Conservation (phyloP, 1,284 basidiomycete genomes). For the Kalmanozyma brasiliensis region DNA sequence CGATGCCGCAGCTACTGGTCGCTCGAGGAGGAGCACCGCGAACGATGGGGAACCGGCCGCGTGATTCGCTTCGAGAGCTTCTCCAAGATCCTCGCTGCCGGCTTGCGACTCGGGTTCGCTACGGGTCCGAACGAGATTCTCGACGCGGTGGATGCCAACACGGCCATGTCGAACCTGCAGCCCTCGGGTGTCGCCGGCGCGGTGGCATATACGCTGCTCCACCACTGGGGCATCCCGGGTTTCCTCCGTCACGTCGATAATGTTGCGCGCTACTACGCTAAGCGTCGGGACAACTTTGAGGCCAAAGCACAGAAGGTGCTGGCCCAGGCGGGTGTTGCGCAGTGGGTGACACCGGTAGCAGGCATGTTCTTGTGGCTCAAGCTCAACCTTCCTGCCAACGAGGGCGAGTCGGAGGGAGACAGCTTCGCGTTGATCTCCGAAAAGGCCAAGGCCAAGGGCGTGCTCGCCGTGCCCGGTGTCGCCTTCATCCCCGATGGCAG, state of each 20-base stretch:
- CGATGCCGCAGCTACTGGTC: conserved; percentile 58
- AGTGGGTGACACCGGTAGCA: conserved; percentile 84
- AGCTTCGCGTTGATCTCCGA: conserved; percentile 80
- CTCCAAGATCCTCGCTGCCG: conserved; percentile 72
- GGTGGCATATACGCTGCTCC: conserved; percentile 77
- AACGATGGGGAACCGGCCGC: conserved; percentile 57
- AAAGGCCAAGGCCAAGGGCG: conserved; percentile 81
- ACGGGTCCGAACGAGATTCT: conserved; percentile 81
- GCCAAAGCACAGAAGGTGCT: conserved; percentile 79
- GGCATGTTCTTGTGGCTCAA: conserved; percentile 72
- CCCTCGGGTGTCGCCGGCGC: conserved; percentile 77
- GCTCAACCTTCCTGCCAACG: conserved; percentile 59
- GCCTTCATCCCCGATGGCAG: conserved; percentile 70
- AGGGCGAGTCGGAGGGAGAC: conserved; percentile 71
- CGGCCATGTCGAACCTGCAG: conserved; percentile 81
- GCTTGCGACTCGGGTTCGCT: conserved; percentile 77
- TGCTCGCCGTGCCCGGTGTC: conserved; percentile 81
- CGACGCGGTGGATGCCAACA: conserved; percentile 78
- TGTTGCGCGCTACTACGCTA: conserved; percentile 81
- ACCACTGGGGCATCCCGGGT: conserved; percentile 76
- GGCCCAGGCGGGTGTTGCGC: conserved; percentile 65
- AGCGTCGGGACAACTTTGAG: conserved; percentile 83
- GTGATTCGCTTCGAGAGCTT: conserved; percentile 70
- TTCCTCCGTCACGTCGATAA: conserved; percentile 78
- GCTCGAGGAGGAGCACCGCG: conserved; percentile 58